Evolutionary conservation across 2,329 filamentous ascomycete genomes (phyloP), one percentile per base, ranked within the genome.

Genomic region (Colletotrichum paranaense): DNA sequence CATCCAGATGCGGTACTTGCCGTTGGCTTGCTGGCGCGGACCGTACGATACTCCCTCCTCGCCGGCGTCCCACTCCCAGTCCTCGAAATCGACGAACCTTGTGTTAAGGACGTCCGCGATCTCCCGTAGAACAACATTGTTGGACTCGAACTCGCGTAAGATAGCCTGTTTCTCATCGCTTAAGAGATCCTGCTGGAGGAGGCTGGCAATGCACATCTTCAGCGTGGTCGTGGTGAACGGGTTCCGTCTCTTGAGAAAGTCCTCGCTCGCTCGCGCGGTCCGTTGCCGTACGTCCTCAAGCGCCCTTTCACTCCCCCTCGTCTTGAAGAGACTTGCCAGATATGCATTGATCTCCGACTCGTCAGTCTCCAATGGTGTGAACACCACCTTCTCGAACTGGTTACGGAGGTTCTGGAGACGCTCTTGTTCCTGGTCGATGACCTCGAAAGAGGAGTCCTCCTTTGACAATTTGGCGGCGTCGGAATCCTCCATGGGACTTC

Each of bases 71-170:
- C 88, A 89, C 0, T 82, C 80, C 87, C 87, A 89, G 3, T 79
- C 80, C 3, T 82, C 79, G 1, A 89, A 76, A 0, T 82, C 81
- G 3, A 83, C 78, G 6, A 88, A 80, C 16, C 87, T 82, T 83
- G 89, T 88, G 74, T 89, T 88, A 62, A 89, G 81, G 2, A 89
- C 86, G 68, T 89, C 87, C 0, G 85, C 84, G 16, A 89, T 83
- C 77, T 89, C 88, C 1, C 78, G 79, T 12, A 88, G 75, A 9
- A 88, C 84, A 30, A 83, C 79, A 0, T 76, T 69, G 63, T 85
- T 86, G 9, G 78, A 77, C 26, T 82, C 77, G 65, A 89, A 86
- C 57, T 87, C 86, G 6, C 78, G 81, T 19, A 89, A 78, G 0
- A 84, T 82, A 70, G 82, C 81, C 2, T 82, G 77, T 56, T 84